phyloP scores from a whole-genome alignment of 805 yeast species.

The Myxozyma geophila region DNA sequence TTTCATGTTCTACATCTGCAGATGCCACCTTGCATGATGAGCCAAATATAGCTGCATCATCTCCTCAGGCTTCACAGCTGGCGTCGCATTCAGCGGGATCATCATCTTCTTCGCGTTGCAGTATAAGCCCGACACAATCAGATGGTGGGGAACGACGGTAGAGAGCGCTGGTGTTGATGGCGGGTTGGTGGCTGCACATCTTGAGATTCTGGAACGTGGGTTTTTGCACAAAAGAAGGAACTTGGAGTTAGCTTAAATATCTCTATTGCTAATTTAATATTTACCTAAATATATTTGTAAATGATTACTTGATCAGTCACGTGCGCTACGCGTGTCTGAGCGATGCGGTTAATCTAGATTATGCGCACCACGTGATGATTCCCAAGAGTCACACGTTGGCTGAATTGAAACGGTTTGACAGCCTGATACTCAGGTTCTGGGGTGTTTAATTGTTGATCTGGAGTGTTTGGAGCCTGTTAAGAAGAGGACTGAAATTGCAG shows the following conservation, averaged over 20 bases:
- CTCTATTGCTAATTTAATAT: too few relatives aligned
- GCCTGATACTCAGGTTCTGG: too few relatives aligned
- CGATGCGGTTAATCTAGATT: too few relatives aligned
- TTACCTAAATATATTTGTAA: too few relatives aligned
- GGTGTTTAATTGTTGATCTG: too few relatives aligned
- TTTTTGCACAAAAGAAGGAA: conserved; percentile 14
- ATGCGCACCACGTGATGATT: too few relatives aligned
- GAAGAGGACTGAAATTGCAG: too few relatives aligned
- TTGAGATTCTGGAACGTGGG: conserved; percentile 10
- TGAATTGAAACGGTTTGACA: too few relatives aligned
- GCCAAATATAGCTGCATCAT: conserved; percentile 70
- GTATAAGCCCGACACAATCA: conserved; percentile 47
- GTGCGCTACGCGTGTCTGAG: too few relatives aligned
- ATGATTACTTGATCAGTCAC: too few relatives aligned
- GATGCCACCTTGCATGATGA: conserved; percentile 69
- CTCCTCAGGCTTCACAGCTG: conserved; percentile 67
- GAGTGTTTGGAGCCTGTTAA: too few relatives aligned
- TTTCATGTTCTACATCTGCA: conserved; percentile 62
- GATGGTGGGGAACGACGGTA: conserved; percentile 69
- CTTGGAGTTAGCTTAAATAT: not conserved
- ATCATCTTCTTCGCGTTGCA: conserved; percentile 58
- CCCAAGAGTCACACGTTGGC: too few relatives aligned
- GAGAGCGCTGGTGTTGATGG: conserved; percentile 20
- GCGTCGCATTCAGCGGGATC: conserved; percentile 65
- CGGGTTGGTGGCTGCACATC: conserved; percentile 12